Conservation (phyloP, 805 yeast species). For the Millerozyma acaciae region DNA sequence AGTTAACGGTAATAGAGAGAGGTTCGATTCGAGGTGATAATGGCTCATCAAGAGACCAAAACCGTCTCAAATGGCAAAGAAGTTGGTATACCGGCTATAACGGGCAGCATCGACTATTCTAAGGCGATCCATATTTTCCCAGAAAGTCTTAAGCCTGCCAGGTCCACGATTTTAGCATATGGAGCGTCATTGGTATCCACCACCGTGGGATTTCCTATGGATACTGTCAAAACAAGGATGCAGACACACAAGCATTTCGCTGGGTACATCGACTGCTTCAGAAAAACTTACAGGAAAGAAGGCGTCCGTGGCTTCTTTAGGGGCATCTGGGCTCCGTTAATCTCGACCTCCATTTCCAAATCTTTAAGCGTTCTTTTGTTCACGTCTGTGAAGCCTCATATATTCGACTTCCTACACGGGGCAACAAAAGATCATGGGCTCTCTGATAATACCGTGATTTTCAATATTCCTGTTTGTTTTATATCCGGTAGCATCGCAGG, state of each 20-base stretch:
- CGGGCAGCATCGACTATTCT: conserved; percentile 47
- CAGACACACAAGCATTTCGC: conserved; percentile 66
- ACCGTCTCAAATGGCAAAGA: too few relatives aligned
- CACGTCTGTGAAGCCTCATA: conserved; percentile 47
- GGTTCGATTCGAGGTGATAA: too few relatives aligned
- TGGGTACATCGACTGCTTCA: conserved; percentile 54
- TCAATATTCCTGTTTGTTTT: conserved; percentile 42
- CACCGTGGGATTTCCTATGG: conserved; percentile 76
- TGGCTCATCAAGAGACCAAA: too few relatives aligned
- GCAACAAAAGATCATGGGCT: background rate
- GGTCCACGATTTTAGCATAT: conserved; percentile 59
- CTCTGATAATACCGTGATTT: conserved; percentile 16
- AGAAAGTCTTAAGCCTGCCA: conserved; percentile 43
- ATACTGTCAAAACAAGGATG: conserved; percentile 82
- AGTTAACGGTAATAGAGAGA: too few relatives aligned
- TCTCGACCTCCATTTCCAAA: conserved; percentile 61
- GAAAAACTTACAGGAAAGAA: conserved; percentile 51
- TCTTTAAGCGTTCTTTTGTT: conserved; percentile 65
- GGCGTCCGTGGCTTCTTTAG: conserved; percentile 71
- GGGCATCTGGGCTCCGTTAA: conserved; percentile 71
- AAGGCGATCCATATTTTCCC: conserved; percentile 51
- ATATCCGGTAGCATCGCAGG: conserved; percentile 68
- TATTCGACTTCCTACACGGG: conserved; percentile 14
- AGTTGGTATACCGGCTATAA: conserved; percentile 51
- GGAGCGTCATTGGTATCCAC: conserved; percentile 61